Percentiles rank a stretch among this genome's conserved stretches.
These are phyloP conservation scores for Gliomastix tumulicola DNA, from an alignment of 2,329 filamentous ascomycete species.

Conservation along the genomic window DNA sequence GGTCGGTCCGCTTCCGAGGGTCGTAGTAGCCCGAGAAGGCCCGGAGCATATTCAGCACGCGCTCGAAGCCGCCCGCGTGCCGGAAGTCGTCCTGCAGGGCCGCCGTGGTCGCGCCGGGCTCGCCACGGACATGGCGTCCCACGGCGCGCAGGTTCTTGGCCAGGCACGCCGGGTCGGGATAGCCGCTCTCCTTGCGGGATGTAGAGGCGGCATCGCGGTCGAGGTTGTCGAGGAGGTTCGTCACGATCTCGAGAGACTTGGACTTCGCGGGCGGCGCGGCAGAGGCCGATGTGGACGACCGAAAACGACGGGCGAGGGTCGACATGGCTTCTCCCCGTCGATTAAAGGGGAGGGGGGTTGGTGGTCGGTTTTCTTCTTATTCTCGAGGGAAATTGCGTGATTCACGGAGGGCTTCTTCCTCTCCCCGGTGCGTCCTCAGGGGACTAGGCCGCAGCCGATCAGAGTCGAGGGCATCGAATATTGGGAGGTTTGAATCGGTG, in stretches of 20 bases:
- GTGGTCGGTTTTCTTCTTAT: slow-evolving; percentile 20
- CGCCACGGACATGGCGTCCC: slow-evolving; percentile 54
- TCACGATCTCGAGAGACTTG: slow-evolving; percentile 54
- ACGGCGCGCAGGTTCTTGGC: slow-evolving; percentile 56
- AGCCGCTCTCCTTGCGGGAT: slow-evolving; percentile 27
- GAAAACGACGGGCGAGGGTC: slow-evolving; percentile 47
- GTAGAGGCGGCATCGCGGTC: slow-evolving; percentile 22
- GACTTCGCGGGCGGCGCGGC: slow-evolving; percentile 51
- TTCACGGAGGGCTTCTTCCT: too few relatives aligned
- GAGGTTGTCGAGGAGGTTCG: slow-evolving; percentile 43
- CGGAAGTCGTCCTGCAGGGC: slow-evolving; percentile 74
- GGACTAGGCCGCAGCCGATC: slow-evolving; percentile 23
- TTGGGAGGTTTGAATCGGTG: too few relatives aligned
- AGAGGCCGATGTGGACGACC: slow-evolving; percentile 58
- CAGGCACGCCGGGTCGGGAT: slow-evolving; percentile 40
- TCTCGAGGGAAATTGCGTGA: slow-evolving; percentile 3
- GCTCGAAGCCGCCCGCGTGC: slow-evolving; percentile 70
- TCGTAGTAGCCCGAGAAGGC: slow-evolving; percentile 72
- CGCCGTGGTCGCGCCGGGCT: slow-evolving; percentile 29
- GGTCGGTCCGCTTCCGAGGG: slow-evolving; percentile 50
- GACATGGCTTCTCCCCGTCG: too few relatives aligned
- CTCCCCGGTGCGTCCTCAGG: slow-evolving; percentile 26
- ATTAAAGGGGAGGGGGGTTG: too few relatives aligned
- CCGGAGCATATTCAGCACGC: slow-evolving; percentile 61
- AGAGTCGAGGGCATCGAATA: slow-evolving; percentile 27